These are phyloP conservation scores for Trichoderma sp. DNA, from an alignment of 2,329 filamentous ascomycete species.

Conservation along the genomic window DNA sequence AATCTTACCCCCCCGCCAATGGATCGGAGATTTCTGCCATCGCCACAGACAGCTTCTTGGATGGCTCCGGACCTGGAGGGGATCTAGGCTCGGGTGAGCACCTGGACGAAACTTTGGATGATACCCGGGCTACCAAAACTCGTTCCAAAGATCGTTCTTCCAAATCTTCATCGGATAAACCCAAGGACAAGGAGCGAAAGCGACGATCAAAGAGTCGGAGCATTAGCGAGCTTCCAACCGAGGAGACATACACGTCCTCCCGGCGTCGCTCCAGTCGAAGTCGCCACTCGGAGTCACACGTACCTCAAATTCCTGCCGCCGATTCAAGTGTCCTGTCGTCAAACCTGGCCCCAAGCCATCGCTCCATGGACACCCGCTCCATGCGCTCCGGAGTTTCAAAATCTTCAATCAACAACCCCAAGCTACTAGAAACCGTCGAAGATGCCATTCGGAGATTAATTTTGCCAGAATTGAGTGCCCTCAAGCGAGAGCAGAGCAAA, in stretches of 20 bases:
- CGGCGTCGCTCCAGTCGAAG: conserved; percentile 51
- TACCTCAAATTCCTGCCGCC: conserved; percentile 50
- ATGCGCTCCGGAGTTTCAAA: conserved; percentile 51
- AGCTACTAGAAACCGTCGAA: conserved; percentile 85
- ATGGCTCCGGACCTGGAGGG: conserved; percentile 51
- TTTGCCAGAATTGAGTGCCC: conserved; percentile 82
- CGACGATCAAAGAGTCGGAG: conserved; percentile 48
- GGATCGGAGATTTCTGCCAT: conserved; percentile 84
- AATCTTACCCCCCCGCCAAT: conserved; percentile 61
- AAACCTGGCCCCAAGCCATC: conserved; percentile 52
- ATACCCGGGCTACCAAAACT: conserved; percentile 43
- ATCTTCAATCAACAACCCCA: conserved; percentile 88
- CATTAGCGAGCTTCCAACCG: conserved; percentile 45
- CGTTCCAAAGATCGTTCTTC: conserved; percentile 42
- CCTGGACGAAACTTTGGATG: conserved; percentile 42
- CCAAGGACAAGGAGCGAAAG: conserved; percentile 51
- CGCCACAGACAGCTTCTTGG: conserved; percentile 59
- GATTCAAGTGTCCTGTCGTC: conserved; percentile 57
- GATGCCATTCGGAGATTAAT: conserved; percentile 89
- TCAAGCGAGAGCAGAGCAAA: conserved; percentile 86
- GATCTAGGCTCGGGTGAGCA: conserved; percentile 32
- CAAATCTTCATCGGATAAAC: conserved; percentile 38
- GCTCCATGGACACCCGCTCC: conserved; percentile 54
- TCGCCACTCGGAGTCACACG: conserved; percentile 47
- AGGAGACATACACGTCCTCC: conserved; percentile 43